Evolutionary conservation across 129 eudicot genomes (phyloP), one percentile per base, ranked within the genome.

Genomic region (Centrapalus pauciflorus): DNA sequence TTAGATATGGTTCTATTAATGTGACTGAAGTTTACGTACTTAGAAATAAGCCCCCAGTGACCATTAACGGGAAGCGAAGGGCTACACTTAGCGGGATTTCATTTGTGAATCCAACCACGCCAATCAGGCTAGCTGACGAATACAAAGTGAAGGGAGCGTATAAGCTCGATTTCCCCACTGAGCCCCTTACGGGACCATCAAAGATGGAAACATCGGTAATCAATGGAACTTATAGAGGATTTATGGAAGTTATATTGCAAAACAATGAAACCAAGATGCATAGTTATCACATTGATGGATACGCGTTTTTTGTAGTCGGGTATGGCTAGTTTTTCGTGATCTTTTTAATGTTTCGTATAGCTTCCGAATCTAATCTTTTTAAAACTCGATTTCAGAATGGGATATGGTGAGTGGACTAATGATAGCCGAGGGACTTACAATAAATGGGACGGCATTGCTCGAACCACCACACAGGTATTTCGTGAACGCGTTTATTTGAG

Each of bases 381-480:
- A 4, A n/a, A n/a, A n/a, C 2, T n/a, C n/a, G n/a, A 20, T 61
- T 61, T 38, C 83, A 85, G 93, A 38, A 85, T 85, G 93, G 93
- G 83, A 35, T 85, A 28, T 24, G 93, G 93, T 32, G 93, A 76
- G 76, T 85, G 93, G 93, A 77, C 88, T 2, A 75, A 76, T 38
- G 66, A 61, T 41, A 85, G 93, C 70, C 48, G 93, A 57, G 93
- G 93, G 24, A 82, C 93, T 11, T 85, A 85, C 62, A 85, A 85
- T 74, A 82, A 85, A 75, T 85, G 88, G 93, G 93, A 85, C 48
- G 93, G 93, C 9, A 64, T 85, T 69, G 93, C 93, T 46, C 85
- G 93, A 3, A 32, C 83, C 27, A 82, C 93, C 52, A 74, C 83
- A 17, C 88, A 85, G 88, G 93, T 85, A 61, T 7, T 1, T 12